Evolutionary conservation across 2,329 filamentous ascomycete species (phyloP), one percentile per base, ranked within the genome.

Genomic region (Bimuria novae-zelandiae): DNA sequence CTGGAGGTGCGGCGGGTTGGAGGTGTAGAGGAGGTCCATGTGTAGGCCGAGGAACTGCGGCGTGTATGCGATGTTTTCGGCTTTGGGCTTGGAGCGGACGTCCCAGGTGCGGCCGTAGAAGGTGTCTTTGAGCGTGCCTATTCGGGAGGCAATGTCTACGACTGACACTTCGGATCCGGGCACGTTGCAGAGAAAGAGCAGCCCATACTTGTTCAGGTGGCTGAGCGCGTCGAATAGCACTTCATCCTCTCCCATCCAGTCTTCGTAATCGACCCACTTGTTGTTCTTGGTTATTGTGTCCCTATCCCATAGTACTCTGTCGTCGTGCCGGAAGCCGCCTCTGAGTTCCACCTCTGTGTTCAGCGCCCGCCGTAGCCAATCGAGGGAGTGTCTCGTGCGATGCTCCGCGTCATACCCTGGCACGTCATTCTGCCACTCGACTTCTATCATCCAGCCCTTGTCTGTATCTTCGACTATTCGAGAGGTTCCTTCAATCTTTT

Each of bases 101-200:
- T 97, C 89, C 86, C 92, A 97, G 0, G 91, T 96, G 62, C 82
- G 80, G 36, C 94, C 94, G 73, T 97, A 97, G 69, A 97, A 94
- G 7, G 92, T 94, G 63, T 91, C 86, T 66, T 91, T 89, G 22
- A 97, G 76, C 29, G 84, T 84, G 1, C 92, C 92, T 54, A 97
- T 89, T 46, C 86, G 84, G 3, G 80, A 79, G 2, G 86, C 89
- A 52, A 97, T 85, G 19, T 79, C 75, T 33, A 84, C 80, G 4
- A 97, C 88, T 4, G 85, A 81, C 1, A 80, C 74, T 55, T 88
- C 83, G 14, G 83, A 82, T 8, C 85, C 78, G 0, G 93, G 92
- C 5, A 96, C 87, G 55, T 84, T 82, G 43, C 82, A 84, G 23
- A 97, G 73, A 71, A 96, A 90, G 14, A 96, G 76, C 0, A 97